Percentiles rank a stretch among this genome's conserved stretches.
Conservation (phyloP, 805 yeast species). For the Metschnikowia corniflorae region DNA sequence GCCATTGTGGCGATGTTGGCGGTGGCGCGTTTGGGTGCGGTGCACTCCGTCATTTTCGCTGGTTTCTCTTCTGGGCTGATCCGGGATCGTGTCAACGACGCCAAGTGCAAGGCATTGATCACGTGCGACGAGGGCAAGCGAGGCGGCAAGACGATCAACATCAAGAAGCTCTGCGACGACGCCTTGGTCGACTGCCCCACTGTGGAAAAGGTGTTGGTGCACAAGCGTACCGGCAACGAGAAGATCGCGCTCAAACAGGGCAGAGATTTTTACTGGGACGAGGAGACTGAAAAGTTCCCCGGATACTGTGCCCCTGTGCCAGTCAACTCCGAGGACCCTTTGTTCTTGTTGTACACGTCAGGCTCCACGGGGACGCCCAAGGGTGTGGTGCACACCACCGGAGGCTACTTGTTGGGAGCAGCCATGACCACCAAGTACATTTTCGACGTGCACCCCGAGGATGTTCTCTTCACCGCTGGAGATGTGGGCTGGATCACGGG, state of each 20-base stretch:
- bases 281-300: conserved; percentile 60
- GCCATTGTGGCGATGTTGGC: conserved; percentile 75
- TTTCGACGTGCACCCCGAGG: conserved; percentile 73
- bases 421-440: conserved; percentile 68
- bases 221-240: conserved; percentile 65
- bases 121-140: conserved; percentile 81
- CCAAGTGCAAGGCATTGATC: conserved; percentile 65
- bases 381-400: conserved; percentile 81
- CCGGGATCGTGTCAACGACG: conserved; percentile 69
- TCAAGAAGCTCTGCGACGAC: conserved; percentile 80
- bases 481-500: conserved; percentile 94
- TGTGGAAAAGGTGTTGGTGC: conserved; percentile 68
- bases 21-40: conserved; percentile 75
- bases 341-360: conserved; percentile 77
- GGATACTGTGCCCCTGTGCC: conserved; percentile 72
- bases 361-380: conserved; percentile 90
- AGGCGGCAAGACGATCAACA: conserved; percentile 78
- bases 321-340: conserved; percentile 75
- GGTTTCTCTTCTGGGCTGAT: conserved; percentile 75
- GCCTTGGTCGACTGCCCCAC: conserved; percentile 65
- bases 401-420: conserved; percentile 75
- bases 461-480: conserved; percentile 79
- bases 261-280: conserved; percentile 78
- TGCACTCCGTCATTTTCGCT: conserved; percentile 83
- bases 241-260: conserved; percentile 47